Base-by-base conservation (phyloP, 768 basidiomycete species). In the Tylopilus sp. region DNA sequence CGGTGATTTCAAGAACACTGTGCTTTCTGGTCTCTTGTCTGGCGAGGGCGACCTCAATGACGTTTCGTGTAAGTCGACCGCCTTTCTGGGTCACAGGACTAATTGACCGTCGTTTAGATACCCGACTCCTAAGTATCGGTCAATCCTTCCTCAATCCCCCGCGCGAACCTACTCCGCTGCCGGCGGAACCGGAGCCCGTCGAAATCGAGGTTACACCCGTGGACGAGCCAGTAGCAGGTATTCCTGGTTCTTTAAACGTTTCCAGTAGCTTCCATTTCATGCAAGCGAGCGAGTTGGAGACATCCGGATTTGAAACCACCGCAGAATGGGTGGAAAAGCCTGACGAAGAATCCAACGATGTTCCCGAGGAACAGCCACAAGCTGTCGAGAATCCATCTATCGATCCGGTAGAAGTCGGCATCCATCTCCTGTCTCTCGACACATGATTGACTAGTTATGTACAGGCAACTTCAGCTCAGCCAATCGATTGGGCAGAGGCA, bases 271-370 rank as follows among this genome's bases (percentile, higher is more conserved):
- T 90, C 77, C 82, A 80, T 62, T 92, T 92, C 69, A 86, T 92
- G 74, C 85, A 89, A 68, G 86, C 79, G 53, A 90, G 89, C 66
- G 89, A 92, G 61, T 75, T 91, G 31, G 89, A 88, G 55, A 65
- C 76, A 0, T 43, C 77, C 21, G 61, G 75, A 12, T 78, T 81
- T 30, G 83, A 84, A 51, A 74, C 80, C 21, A 74, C 64, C 26
- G 74, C 73, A 9, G 84, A 85, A 62, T 84, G 79, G 78, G 78
- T 80, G 11, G 80, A 85, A 61, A 74, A 74, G 29, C 58, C 77
- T 19, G 78, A 79, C 16, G 70, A 63, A 45, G 71, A 60, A 47
- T 25, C 41, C 41, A 59, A 53, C 17, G 53, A 30, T 29, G 19
- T 21, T 37, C 21, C 57, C 21, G 60, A 63, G 38, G 66, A 64